Evolutionary conservation across 441 rosid genomes (phyloP).

Genomic region (Jatropha multifida): DNA sequence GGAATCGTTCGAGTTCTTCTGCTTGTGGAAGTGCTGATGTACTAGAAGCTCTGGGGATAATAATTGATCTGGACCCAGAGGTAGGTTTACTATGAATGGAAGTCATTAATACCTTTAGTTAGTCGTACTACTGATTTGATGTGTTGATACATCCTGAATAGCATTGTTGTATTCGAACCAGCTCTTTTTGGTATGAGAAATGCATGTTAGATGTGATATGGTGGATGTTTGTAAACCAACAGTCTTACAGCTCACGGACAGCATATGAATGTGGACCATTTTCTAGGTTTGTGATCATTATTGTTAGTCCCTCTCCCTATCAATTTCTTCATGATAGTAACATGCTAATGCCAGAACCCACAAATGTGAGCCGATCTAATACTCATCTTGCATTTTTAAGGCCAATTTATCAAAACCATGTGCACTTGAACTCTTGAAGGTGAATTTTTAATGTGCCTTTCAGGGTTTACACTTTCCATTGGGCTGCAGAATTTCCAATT

Average conservation of each 20-base stretch:
- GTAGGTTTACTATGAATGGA: slow-evolving; percentile 33
- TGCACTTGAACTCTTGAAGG: too few species aligned
- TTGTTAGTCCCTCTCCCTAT: slow-evolving; percentile 3
- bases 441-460: background rate
- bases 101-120: slow-evolving; percentile 20
- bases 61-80: slow-evolving; percentile 77
- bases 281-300: background rate
- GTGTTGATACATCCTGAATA: background rate
- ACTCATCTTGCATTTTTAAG: background rate
- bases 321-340: background rate
- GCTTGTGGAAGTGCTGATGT: slow-evolving; percentile 99
- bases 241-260: background rate
- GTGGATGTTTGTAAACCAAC: background rate
- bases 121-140: background rate
- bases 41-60: slow-evolving; percentile 75
- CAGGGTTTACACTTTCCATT: background rate
- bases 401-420: background rate
- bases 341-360: slow-evolving; percentile 1
- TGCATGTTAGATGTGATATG: background rate
- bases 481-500: background rate
- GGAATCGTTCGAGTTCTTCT: slow-evolving; percentile 94
- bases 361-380: background rate
- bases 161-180: background rate
- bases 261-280: background rate
- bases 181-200: background rate